Percentiles rank a stretch among this genome's conserved stretches.
These are phyloP conservation scores for Geranomyces michiganensis DNA, from an alignment of 192 early-diverging fungal species.

Conservation along the genomic window DNA sequence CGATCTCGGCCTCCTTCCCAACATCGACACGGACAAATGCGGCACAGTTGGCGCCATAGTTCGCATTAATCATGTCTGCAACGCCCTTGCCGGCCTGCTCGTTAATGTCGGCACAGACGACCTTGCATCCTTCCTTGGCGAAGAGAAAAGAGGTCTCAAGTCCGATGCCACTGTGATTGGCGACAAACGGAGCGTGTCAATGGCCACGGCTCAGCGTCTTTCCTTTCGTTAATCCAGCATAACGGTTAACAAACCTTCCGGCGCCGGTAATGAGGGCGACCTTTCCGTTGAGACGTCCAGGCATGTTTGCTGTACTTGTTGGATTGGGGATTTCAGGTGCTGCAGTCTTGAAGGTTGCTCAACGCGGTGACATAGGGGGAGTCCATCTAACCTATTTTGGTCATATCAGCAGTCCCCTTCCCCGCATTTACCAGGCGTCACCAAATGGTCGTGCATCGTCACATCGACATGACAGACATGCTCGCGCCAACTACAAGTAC, in stretches of 20 bases:
- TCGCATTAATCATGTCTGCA: constrained; percentile 55
- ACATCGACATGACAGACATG: too few species aligned
- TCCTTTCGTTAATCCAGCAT: neutral
- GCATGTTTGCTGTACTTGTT: constrained; percentile 12
- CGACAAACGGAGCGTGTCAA: neutral
- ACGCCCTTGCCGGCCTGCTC: constrained; percentile 57
- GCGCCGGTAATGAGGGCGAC: constrained; percentile 84
- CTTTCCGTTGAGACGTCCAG: constrained; percentile 63
- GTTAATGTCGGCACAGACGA: constrained; percentile 80
- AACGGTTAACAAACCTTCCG: constrained; percentile 57
- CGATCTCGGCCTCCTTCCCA: constrained; percentile 71
- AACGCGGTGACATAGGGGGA: too few species aligned
- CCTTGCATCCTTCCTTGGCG: constrained; percentile 76
- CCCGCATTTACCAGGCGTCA: too few species aligned
- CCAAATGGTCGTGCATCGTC: too few species aligned
- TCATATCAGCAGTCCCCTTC: too few species aligned
- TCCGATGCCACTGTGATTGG: constrained; percentile 88
- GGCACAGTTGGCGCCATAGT: constrained; percentile 51
- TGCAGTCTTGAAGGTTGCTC: too few species aligned
- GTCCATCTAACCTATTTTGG: too few species aligned
- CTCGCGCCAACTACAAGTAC: too few species aligned
- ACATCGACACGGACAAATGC: constrained; percentile 71
- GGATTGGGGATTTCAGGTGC: too few species aligned
- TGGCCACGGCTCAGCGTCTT: neutral
- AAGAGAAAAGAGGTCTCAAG: constrained; percentile 74